Evolutionary conservation across 176 grass and related monocot species (phyloP).

Genomic region (Pontederia paniculata): DNA sequence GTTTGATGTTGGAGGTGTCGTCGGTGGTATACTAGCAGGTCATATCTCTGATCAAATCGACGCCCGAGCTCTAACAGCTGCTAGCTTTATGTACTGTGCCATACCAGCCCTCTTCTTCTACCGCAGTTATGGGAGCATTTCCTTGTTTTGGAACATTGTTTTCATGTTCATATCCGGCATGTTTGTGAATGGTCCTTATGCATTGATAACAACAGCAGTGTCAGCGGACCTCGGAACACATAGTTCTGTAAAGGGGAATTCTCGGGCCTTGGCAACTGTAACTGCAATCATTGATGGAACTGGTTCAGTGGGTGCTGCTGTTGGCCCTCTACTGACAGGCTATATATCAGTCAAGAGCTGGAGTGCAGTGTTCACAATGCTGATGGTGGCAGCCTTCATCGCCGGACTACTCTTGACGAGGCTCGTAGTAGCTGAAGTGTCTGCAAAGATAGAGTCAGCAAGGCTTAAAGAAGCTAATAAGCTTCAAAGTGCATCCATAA

Average conservation of each 20-base stretch:
- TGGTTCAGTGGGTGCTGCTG: not conserved
- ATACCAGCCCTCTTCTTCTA: slow-evolving; percentile 1
- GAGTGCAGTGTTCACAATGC: slow-evolving; percentile 2
- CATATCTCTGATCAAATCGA: not conserved
- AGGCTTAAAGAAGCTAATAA: too few species aligned
- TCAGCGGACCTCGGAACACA: not conserved
- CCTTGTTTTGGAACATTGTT: not conserved
- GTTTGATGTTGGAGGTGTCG: not conserved
- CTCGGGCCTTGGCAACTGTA: not conserved
- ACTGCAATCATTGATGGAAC: not conserved
- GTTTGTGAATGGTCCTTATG: not conserved
- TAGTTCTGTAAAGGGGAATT: not conserved
- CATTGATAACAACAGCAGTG: slow-evolving; percentile 1
- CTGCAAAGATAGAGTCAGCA: not conserved
- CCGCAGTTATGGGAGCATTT: not conserved
- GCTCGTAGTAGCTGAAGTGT: not conserved
- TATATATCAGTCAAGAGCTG: not conserved
- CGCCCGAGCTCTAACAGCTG: not conserved
- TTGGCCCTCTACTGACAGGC: not conserved
- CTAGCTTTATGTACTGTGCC: not conserved
- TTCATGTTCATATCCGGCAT: not conserved
- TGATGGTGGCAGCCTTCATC: not conserved
- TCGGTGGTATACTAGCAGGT: not conserved
- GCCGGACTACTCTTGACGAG: not conserved
- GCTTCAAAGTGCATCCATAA: too few species aligned